phyloP scores from a whole-genome alignment of 352 stramenopile genomes.

The Hyaloperonospora brassicae region DNA sequence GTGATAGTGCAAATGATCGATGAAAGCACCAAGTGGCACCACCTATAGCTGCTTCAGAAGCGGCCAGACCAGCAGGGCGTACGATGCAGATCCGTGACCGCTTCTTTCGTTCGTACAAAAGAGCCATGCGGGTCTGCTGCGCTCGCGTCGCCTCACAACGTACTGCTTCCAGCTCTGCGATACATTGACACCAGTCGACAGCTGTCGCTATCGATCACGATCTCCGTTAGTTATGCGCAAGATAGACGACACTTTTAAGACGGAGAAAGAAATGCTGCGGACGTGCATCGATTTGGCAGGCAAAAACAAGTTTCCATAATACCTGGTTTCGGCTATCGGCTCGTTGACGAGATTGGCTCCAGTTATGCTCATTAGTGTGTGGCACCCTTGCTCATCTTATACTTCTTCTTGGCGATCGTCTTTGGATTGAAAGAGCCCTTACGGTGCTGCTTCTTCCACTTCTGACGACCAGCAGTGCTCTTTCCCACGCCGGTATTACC shows the following conservation, averaged over 20 bases:
- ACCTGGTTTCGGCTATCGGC: slow-evolving; percentile 5
- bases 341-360: slow-evolving; percentile 3
- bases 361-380: slow-evolving; percentile 36
- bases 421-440: slow-evolving; percentile 91
- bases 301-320: slow-evolving; percentile 11
- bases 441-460: slow-evolving; percentile 88
- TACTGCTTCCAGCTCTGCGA: slow-evolving; percentile 48
- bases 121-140: slow-evolving; percentile 49
- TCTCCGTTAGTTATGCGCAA: slow-evolving; percentile 4
- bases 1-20: slow-evolving; percentile 34
- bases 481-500: slow-evolving; percentile 87
- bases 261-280: slow-evolving; percentile 19
- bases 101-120: slow-evolving; percentile 35
- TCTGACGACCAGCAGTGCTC: slow-evolving; percentile 89
- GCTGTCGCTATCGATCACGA: slow-evolving; percentile 35
- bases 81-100: slow-evolving; percentile 32
- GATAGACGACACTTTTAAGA: slow-evolving; percentile 6
- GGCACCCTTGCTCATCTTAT: slow-evolving; percentile 58
- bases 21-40: slow-evolving; percentile 48
- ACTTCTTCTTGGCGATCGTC: slow-evolving; percentile 83
- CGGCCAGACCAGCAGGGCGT: slow-evolving; percentile 4
- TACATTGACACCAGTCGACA: slow-evolving; percentile 46
- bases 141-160: slow-evolving; percentile 45
- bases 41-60: slow-evolving; percentile 1
- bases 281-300: slow-evolving; percentile 42